Conservation (phyloP, 2,329 filamentous ascomycete genomes). For the Sarocladium oryzae region DNA sequence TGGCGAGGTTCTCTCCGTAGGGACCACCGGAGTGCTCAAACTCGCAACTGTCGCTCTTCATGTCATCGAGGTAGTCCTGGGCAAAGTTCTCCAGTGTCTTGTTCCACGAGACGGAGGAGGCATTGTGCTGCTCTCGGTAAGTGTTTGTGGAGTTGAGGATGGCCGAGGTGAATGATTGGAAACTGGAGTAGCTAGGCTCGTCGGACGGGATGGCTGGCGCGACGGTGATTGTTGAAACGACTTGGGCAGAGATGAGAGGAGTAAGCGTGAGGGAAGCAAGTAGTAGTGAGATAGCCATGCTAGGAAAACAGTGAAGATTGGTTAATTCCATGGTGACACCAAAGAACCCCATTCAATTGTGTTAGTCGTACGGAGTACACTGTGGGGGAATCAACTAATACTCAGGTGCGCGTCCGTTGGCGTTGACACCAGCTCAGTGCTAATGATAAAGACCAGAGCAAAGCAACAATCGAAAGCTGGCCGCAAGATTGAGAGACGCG, state of each 20-base stretch:
- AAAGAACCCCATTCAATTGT: not conserved
- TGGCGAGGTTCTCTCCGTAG: constrained; percentile 69
- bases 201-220: constrained; percentile 26
- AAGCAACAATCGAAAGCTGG: too few relatives aligned
- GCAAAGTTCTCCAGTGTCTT: constrained; percentile 52
- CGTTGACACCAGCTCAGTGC: not conserved
- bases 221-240: constrained; percentile 25
- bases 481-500: too few relatives aligned
- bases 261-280: not conserved
- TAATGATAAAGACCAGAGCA: too few relatives aligned
- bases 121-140: constrained; percentile 59
- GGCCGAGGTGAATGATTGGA: constrained; percentile 39
- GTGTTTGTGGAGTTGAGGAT: constrained; percentile 60
- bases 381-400: too few relatives aligned
- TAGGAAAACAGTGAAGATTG: not conserved
- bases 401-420: not conserved
- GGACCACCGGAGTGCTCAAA: constrained; percentile 55
- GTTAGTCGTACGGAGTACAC: constrained; percentile 1
- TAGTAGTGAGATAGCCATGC: not conserved
- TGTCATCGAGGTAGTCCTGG: constrained; percentile 36
- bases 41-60: constrained; percentile 26
- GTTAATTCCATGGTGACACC: not conserved
- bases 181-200: constrained; percentile 25
- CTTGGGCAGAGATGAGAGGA: constrained; percentile 1
- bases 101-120: constrained; percentile 57